Percentiles rank a stretch among this genome's conserved stretches.
Evolutionary conservation across 2,329 filamentous ascomycete genomes (phyloP).

Genomic region (Pseudocercospora eumusae): DNA sequence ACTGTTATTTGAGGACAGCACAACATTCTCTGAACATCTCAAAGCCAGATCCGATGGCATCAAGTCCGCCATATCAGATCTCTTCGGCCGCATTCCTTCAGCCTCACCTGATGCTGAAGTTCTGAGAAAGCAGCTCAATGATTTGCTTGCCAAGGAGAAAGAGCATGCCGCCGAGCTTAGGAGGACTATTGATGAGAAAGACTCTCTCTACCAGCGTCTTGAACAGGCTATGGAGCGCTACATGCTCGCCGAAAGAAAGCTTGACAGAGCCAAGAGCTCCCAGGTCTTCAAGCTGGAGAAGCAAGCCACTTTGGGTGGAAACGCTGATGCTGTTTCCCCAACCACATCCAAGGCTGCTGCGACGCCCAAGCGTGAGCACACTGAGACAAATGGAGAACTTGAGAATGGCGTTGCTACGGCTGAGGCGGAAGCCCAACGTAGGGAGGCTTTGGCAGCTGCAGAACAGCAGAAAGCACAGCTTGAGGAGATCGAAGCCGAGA

Average conservation of each 20-base stretch:
- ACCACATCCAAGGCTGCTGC: constrained; percentile 43
- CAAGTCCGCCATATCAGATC: constrained; percentile 67
- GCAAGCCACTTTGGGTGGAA: constrained; percentile 73
- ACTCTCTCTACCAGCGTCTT: constrained; percentile 71
- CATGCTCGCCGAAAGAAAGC: constrained; percentile 91
- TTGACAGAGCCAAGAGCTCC: constrained; percentile 83
- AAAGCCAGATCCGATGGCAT: constrained; percentile 74
- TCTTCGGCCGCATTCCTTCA: constrained; percentile 58
- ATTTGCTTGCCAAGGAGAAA: constrained; percentile 79
- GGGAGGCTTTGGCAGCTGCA: constrained; percentile 73
- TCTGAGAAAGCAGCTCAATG: constrained; percentile 73
- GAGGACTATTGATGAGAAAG: constrained; percentile 35
- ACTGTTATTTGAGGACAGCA: constrained; percentile 56
- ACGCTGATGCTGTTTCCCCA: constrained; percentile 45
- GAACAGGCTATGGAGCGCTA: constrained; percentile 88
- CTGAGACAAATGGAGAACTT: constrained; percentile 53
- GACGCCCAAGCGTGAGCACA: constrained; percentile 53
- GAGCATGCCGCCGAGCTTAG: constrained; percentile 42
- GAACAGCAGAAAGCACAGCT: constrained; percentile 88
- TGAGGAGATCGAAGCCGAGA: constrained; percentile 74
- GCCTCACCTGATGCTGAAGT: constrained; percentile 68
- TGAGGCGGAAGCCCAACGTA: constrained; percentile 73
- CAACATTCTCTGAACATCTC: constrained; percentile 75
- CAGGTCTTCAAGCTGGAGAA: constrained; percentile 91
- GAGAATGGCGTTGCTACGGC: constrained; percentile 60